phyloP scores from a whole-genome alignment of 1,284 basidiomycete species.

The Peniophora sp. region DNA sequence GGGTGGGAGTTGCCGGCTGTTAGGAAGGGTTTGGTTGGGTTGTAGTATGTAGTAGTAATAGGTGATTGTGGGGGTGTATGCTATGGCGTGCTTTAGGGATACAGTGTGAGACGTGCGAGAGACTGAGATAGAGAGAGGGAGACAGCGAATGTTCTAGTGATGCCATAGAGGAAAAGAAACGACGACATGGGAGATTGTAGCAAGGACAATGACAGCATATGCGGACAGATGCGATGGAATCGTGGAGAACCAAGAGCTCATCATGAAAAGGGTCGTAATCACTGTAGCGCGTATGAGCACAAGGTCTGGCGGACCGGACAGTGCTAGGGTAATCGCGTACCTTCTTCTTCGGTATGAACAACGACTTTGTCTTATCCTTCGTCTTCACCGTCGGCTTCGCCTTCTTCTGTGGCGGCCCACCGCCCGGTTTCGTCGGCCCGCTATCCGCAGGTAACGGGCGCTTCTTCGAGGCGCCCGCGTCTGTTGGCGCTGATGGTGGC shows the following conservation, averaged over 20 bases:
- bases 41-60: constrained; percentile 1
- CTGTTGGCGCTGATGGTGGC: neutral
- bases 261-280: too few relatives aligned
- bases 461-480: neutral
- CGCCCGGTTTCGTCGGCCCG: neutral
- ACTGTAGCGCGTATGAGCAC: too few relatives aligned
- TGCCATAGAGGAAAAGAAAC: neutral
- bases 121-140: too few relatives aligned
- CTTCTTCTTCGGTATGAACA: constrained; percentile 24
- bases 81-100: too few relatives aligned
- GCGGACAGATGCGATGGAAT: too few relatives aligned
- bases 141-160: too few relatives aligned
- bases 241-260: constrained; percentile 13
- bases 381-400: constrained; percentile 14
- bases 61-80: constrained; percentile 6
- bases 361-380: constrained; percentile 20
- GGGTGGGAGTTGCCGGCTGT: constrained; percentile 82
- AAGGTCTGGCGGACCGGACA: too few relatives aligned
- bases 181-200: too few relatives aligned
- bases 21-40: too few relatives aligned
- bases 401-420: constrained; percentile 13
- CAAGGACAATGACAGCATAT: too few relatives aligned
- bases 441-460: neutral
- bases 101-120: neutral
- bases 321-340: constrained; percentile 4